Evolutionary conservation across 257 asterid species (phyloP), one percentile per base, ranked within the genome.

Genomic region (Craterostigma plantagineum): DNA sequence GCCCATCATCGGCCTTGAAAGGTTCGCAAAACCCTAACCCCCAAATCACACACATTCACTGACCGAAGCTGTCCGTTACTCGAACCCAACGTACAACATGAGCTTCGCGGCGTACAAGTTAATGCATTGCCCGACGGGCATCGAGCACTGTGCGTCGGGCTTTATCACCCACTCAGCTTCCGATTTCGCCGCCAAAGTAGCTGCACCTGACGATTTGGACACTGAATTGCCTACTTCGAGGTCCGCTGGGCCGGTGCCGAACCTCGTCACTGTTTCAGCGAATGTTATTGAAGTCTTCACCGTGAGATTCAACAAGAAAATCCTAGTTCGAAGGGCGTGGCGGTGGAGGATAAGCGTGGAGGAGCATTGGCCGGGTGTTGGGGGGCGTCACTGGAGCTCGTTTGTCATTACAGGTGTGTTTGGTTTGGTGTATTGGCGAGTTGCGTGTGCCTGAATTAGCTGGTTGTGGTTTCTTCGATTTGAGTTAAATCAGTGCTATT

Each of bases 121-220:
- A 81, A 82, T 87, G 95, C 98, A 87, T 54, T 59, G 70, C 63
- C 79, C 95, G 7, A 82, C 95, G 48, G 93, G 93, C 61, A 67
- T 82, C 63, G 93, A 87, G 67, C 79, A 76, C 47, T 82, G 92
- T 35, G 85, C 91, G 17, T 46, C 98, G 36, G 98, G 98, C 14
- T 87, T 73, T 66, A 61, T 87, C 42, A 76, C 92, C 38, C 85
- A 74, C 48, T 79, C 92, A 46, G 57, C 75, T 52, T 60, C 78
- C 37, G 85, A 70, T 48, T 71, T 50, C 61, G 39, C 73, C 38
- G 73, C 79, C 0, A 73, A 65, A 39, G 52, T 71, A 18, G 43
- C 80, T 11, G 55, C 69, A 46, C 62, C 78, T 45, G 95, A 70
- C 38, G 97, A 76, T 52, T 40, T 76, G 57, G 97, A 76, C 45